phyloP scores from a whole-genome alignment of 2,329 filamentous ascomycete genomes.

The Hymenoscyphus salicellus region DNA sequence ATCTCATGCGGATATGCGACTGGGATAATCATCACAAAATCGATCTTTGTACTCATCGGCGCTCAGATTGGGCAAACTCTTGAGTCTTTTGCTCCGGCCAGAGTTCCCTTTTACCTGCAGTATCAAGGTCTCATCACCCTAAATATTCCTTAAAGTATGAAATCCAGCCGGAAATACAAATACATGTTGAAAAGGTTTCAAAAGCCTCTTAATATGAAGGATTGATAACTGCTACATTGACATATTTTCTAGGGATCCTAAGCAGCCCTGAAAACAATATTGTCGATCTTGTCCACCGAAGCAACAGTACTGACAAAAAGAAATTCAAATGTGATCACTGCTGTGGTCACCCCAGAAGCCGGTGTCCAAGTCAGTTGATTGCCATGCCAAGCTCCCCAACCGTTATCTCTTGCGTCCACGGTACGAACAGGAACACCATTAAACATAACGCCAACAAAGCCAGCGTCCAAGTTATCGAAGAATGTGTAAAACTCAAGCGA shows the following conservation, averaged over 20 bases:
- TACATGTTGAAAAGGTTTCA: too few relatives aligned
- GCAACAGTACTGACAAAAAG: not conserved
- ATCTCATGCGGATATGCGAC: too few relatives aligned
- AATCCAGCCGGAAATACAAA: too few relatives aligned
- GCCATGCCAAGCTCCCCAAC: conserved; percentile 1
- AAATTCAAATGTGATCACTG: conserved; percentile 4
- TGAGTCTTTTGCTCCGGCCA: too few relatives aligned
- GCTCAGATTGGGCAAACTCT: too few relatives aligned
- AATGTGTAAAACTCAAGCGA: not conserved
- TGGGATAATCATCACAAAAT: too few relatives aligned
- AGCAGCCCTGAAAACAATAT: conserved; percentile 1
- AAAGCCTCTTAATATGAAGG: too few relatives aligned
- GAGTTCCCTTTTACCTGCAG: too few relatives aligned
- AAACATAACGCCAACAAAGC: conserved; percentile 2
- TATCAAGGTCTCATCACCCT: too few relatives aligned
- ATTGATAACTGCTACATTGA: too few relatives aligned
- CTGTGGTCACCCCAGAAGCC: not conserved
- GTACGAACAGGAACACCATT: not conserved
- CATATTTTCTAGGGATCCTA: not conserved
- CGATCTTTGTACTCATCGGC: too few relatives aligned
- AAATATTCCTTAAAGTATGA: too few relatives aligned
- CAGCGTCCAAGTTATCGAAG: conserved; percentile 5
- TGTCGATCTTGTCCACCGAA: conserved; percentile 4
- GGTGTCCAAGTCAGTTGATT: conserved; percentile 1
- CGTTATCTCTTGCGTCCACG: conserved; percentile 1